A percentile compares a stretch with the other conserved stretches of the same genome.
These are phyloP conservation scores for Steccherinum ochraceum DNA, from an alignment of 768 basidiomycete genomes.

Conservation along the genomic window DNA sequence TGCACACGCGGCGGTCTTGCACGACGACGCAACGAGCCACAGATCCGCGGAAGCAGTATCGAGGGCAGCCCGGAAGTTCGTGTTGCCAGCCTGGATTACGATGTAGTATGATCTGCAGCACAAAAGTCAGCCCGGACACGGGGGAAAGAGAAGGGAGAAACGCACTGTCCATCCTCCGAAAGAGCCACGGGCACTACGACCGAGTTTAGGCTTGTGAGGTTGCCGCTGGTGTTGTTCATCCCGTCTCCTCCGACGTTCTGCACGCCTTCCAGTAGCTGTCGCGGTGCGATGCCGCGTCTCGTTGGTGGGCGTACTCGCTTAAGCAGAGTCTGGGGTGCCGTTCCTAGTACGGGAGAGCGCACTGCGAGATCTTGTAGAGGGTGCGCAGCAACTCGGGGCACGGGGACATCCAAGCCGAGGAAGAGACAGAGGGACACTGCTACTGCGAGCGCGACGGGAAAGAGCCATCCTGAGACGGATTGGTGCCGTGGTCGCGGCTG, in stretches of 20 bases:
- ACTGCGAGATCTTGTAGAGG: background rate
- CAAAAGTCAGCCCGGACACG: background rate
- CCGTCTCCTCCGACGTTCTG: too few relatives aligned
- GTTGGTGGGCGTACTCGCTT: background rate
- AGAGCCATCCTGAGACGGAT: too few relatives aligned
- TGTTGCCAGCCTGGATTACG: slow-evolving; percentile 51
- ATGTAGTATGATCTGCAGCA: slow-evolving; percentile 58
- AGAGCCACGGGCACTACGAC: slow-evolving; percentile 7
- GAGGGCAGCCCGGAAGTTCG: slow-evolving; percentile 61
- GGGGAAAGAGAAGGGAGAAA: background rate
- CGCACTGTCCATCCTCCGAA: slow-evolving; percentile 10
- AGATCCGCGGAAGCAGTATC: slow-evolving; percentile 74
- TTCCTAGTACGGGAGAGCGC: too few relatives aligned
- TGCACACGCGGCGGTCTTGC: slow-evolving; percentile 48
- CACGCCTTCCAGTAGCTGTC: background rate
- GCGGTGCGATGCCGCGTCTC: background rate
- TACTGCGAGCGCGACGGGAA: too few relatives aligned
- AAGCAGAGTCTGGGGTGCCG: too few relatives aligned
- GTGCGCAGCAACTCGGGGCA: background rate
- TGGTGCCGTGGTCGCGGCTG: too few relatives aligned
- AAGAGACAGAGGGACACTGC: background rate
- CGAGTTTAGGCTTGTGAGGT: slow-evolving; percentile 5
- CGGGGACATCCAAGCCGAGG: background rate
- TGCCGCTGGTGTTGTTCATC: background rate
- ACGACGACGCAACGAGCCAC: slow-evolving; percentile 65